Percentiles rank a stretch among this genome's conserved stretches.
These are phyloP conservation scores for Rhizophagus clarus DNA, from an alignment of 192 early-diverging fungal species.

Conservation along the genomic window DNA sequence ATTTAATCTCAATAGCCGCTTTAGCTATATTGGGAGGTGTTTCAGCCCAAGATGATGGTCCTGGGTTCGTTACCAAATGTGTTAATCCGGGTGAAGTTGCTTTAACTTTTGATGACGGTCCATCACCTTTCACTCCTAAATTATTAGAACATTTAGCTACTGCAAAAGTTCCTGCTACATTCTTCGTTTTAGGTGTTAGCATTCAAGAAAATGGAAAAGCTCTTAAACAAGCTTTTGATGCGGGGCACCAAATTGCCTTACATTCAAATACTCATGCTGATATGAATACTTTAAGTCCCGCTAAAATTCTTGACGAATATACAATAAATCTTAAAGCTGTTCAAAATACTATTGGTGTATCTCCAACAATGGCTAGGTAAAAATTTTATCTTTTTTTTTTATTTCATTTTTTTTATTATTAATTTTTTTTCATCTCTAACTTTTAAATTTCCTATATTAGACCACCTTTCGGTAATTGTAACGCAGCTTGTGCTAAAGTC, in stretches of 20 bases:
- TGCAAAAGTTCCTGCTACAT: background rate
- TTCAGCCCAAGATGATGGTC: background rate
- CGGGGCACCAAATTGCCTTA: slow-evolving; percentile 64
- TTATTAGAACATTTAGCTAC: background rate
- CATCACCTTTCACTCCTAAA: slow-evolving; percentile 2
- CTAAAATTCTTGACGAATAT: background rate
- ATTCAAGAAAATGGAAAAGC: background rate
- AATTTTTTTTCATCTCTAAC: too few relatives aligned
- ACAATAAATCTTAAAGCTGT: background rate
- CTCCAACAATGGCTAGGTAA: background rate
- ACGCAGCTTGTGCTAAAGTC: slow-evolving; percentile 33
- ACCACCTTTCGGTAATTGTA: slow-evolving; percentile 58
- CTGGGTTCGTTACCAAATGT: slow-evolving; percentile 31
- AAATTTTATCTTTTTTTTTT: background rate
- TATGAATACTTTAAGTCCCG: slow-evolving; percentile 39
- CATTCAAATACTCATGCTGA: slow-evolving; percentile 57
- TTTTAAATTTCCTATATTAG: too few relatives aligned
- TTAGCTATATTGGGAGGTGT: background rate
- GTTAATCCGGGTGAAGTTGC: slow-evolving; percentile 38
- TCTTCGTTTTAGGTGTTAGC: background rate
- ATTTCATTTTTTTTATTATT: background rate
- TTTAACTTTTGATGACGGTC: slow-evolving; percentile 61
- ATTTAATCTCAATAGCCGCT: background rate
- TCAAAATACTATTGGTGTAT: background rate
- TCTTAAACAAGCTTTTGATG: background rate